Evolutionary conservation across 495 filamentous ascomycete species (phyloP).

Genomic region (Cercophora scortea): DNA sequence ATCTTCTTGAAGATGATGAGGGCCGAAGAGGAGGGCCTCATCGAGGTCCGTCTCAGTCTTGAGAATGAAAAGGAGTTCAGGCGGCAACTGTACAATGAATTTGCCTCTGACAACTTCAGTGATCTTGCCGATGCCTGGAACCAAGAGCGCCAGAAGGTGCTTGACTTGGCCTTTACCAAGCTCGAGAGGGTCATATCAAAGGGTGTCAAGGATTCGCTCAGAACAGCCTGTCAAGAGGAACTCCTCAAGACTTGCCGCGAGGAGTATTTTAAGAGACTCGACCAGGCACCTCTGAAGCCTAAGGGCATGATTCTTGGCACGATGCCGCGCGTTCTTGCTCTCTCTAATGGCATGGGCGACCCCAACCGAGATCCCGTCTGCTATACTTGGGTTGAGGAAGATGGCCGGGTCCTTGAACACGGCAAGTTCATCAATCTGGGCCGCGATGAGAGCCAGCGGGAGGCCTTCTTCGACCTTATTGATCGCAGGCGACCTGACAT

Average conservation of each 20-base stretch:
- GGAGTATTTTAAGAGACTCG: slow-evolving; percentile 76
- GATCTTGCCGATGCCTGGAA: slow-evolving; percentile 97
- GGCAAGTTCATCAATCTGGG: slow-evolving; percentile 76
- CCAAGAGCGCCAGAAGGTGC: slow-evolving; percentile 66
- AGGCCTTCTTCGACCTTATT: slow-evolving; percentile 65
- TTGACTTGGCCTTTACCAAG: slow-evolving; percentile 73
- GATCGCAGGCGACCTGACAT: slow-evolving; percentile 78
- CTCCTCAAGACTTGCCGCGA: slow-evolving; percentile 75
- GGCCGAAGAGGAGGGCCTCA: slow-evolving; percentile 84
- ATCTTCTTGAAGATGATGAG: slow-evolving; percentile 92
- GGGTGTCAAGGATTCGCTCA: slow-evolving; percentile 86
- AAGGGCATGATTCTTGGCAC: slow-evolving; percentile 89
- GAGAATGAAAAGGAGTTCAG: slow-evolving; percentile 68
- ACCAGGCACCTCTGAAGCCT: slow-evolving; percentile 93
- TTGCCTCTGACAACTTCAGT: slow-evolving; percentile 89
- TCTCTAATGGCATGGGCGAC: slow-evolving; percentile 76
- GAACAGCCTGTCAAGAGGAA: slow-evolving; percentile 84
- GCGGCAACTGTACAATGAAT: slow-evolving; percentile 65
- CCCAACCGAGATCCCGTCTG: slow-evolving; percentile 68
- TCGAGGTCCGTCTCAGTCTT: slow-evolving; percentile 73
- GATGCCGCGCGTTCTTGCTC: slow-evolving; percentile 72
- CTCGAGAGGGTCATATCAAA: slow-evolving; percentile 78
- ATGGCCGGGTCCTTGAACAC: slow-evolving; percentile 79
- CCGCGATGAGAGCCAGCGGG: slow-evolving; percentile 57
- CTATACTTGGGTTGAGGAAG: slow-evolving; percentile 91